Base-by-base conservation (phyloP, 305 asterid species). In the Stenogyne calaminthoides region DNA sequence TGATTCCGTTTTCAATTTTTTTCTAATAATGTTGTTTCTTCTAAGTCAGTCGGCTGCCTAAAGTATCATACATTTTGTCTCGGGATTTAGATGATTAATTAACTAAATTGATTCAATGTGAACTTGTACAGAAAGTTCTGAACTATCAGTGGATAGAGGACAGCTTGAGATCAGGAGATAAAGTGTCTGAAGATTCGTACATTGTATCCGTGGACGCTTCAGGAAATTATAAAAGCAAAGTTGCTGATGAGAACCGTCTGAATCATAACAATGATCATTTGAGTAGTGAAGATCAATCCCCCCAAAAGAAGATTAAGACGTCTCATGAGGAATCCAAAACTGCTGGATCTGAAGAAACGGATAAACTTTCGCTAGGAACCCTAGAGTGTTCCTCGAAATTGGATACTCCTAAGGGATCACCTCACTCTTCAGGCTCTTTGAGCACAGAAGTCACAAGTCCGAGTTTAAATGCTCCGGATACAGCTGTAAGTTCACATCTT, bases 101-200 rank as follows among this genome's bases (percentile, higher is more conserved):
- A 1, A 20, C 58, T 46, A 64, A 29, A 64, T 56, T 76, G 69
- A 37, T 65, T 52, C 18, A 34, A 62, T 64, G 75, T 39, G 52
- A 72, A 70, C 56, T 36, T 79, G 76, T 62, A 25, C 89, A 95
- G 99, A 88, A 80, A 84, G 79, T 87, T 71, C 84, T 95, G 64
- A 62, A 57, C 78, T 90, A 88, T 79, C 96, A 85, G 80, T 95
- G 98, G 98, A 79, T 95, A 61, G 99, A 90, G 84, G 96, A 89
- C 79, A 80, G 97, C 85, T 86, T 92, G 82, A 83, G 80, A 79
- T 76, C 73, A 51, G 99, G 98, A 58, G 83, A 89, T 80, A 90
- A 81, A 59, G 88, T 79, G 67, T 34, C 84, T 22, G 96, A 92
- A 83, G 94, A 88, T 71, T 57, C 83, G 2, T 88, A 92, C 80